Evolutionary conservation across 1,284 basidiomycete species (phyloP), one percentile per base, ranked within the genome.

Genomic region (Papiliotrema fonsecae): DNA sequence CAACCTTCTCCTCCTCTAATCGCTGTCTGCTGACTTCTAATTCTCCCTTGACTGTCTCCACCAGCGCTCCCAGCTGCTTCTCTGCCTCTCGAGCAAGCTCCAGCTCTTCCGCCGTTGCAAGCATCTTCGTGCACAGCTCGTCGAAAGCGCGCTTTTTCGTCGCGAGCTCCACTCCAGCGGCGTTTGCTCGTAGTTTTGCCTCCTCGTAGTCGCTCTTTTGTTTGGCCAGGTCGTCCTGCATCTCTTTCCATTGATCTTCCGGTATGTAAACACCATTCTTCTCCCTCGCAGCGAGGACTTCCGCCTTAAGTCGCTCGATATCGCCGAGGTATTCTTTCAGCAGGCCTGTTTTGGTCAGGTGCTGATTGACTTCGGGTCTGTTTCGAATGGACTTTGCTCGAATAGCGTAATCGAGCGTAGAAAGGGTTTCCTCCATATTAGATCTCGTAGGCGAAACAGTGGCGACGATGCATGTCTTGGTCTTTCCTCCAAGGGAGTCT

Each of bases 391-490:
- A 90, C 70, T 96, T 97, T 28, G 96, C 96, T 34, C 90, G 86
- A 35, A 92, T 81, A 16, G 96, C 96, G 64, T 99, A 99, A 72
- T 98, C 93, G 38, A 99, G 85, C 0, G 96, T 99, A 1, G 93
- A 97, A 19, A 97, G 81, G 0, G 96, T 98, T 74, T 98, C 96
- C 73, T 99, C 96, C 75, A 96, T 81, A 69, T 96, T 97, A 24
- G 83, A 87, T 19, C 87, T 82, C 4, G 89, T 88, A 2, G 93
- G 92, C 9, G 88, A 92, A 60, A 96, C 82, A 1, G 94, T 98
- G 0, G 96, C 96, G 56, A 99, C 88, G 67, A 99, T 94, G 66
- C 91, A 97, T 0, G 96, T 99, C 76, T 97, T 98, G 7, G 96
- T 98, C 22, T 85, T 82, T 0, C 96, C 96, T n/a, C 96, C 96